phyloP scores from a whole-genome alignment of 371 early-diverging fungal species.

The Mucor racemosus region DNA sequence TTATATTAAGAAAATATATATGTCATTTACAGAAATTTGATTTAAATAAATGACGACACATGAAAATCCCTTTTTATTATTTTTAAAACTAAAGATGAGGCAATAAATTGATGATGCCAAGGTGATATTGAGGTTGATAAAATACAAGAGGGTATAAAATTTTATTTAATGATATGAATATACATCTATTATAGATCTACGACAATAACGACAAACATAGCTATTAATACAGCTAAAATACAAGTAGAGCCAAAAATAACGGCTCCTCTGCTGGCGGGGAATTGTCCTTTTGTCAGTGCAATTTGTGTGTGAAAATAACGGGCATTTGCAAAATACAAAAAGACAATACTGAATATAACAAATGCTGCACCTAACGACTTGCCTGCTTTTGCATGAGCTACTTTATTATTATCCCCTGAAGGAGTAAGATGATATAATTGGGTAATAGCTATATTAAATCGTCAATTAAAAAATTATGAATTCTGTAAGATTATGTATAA shows the following conservation, averaged over 20 bases:
- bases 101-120: too few species aligned
- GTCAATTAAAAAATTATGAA: background rate
- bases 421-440: slow-evolving; percentile 69
- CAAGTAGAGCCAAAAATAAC: slow-evolving; percentile 56
- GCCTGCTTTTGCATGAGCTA: slow-evolving; percentile 31
- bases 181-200: slow-evolving; percentile 10
- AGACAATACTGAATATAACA: slow-evolving; percentile 67
- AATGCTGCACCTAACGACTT: slow-evolving; percentile 63
- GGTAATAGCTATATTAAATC: slow-evolving; percentile 55
- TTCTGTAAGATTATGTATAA: background rate
- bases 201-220: slow-evolving; percentile 46
- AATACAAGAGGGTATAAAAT: background rate
- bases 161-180: background rate
- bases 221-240: slow-evolving; percentile 51
- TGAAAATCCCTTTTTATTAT: too few species aligned
- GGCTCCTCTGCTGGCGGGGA: slow-evolving; percentile 76
- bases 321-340: slow-evolving; percentile 70
- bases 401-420: slow-evolving; percentile 11
- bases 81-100: too few species aligned
- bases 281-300: slow-evolving; percentile 68
- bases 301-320: slow-evolving; percentile 77
- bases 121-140: background rate
- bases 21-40: too few species aligned
- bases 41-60: too few species aligned
- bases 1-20: too few species aligned